Conservation (phyloP, 2,329 filamentous ascomycete genomes). For the Diaporthe helianthi region DNA sequence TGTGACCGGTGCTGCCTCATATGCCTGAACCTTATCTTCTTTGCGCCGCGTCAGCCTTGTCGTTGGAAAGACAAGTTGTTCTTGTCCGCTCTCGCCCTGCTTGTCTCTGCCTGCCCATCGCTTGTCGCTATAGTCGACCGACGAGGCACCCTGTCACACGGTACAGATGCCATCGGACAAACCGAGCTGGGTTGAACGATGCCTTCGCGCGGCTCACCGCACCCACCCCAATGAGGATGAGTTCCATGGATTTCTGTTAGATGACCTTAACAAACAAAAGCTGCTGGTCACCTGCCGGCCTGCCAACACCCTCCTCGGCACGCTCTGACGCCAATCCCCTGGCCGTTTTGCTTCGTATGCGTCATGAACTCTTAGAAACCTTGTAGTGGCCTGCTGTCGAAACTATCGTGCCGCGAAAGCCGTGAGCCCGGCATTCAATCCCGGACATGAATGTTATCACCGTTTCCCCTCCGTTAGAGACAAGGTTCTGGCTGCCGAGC, state of each 20-base stretch:
- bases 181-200: background rate
- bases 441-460: background rate
- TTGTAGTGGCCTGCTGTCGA: conserved; percentile 25
- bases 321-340: background rate
- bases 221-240: background rate
- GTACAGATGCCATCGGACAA: background rate
- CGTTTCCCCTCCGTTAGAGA: conserved; percentile 9
- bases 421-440: background rate
- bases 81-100: background rate
- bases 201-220: background rate
- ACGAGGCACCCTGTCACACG: background rate
- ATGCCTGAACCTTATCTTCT: conserved; percentile 12
- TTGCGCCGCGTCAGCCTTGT: background rate
- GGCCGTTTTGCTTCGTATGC: background rate
- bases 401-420: conserved; percentile 10
- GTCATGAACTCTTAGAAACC: conserved; percentile 16
- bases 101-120: background rate
- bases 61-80: background rate
- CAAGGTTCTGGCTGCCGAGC: conserved; percentile 6
- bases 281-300: background rate
- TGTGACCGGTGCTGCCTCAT: conserved; percentile 20
- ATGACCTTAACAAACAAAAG: background rate
- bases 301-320: background rate
- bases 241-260: background rate
- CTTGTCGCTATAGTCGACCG: conserved; percentile 4